Conservation (phyloP, 106 monocot genomes). For the Iris macrosiphon region DNA sequence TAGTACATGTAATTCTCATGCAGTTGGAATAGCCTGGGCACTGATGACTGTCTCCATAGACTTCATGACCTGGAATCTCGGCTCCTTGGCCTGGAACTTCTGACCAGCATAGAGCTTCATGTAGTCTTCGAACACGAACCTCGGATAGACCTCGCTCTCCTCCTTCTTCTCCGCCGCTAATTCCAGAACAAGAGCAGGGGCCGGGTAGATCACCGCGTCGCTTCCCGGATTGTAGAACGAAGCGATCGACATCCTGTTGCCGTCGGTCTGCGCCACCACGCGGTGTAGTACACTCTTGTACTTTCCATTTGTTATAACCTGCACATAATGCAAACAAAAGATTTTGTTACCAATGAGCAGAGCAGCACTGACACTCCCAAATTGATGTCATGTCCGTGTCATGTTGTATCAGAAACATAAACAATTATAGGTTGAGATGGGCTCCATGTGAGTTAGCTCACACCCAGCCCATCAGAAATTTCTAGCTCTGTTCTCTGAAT, state of each 20-base stretch:
- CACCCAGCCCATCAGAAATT: too few relatives aligned
- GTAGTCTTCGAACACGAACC: constrained; percentile 63
- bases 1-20: too few relatives aligned
- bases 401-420: too few relatives aligned
- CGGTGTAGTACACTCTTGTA: constrained; percentile 76
- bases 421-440: too few relatives aligned
- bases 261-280: constrained; percentile 41
- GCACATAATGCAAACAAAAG: background rate
- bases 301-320: constrained; percentile 68
- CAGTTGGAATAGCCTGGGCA: too few relatives aligned
- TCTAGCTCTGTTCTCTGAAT: too few relatives aligned
- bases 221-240: constrained; percentile 77
- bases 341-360: too few relatives aligned
- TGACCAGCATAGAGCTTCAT: constrained; percentile 62
- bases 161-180: background rate
- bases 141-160: constrained; percentile 13
- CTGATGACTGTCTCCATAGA: background rate
- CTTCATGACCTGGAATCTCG: constrained; percentile 60
- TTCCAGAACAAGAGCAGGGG: constrained; percentile 28
- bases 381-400: too few relatives aligned
- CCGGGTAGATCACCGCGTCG: constrained; percentile 66
- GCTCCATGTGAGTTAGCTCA: too few relatives aligned
- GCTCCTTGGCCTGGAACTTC: constrained; percentile 78
- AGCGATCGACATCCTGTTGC: constrained; percentile 63
- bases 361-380: too few relatives aligned